phyloP scores from a whole-genome alignment of 345 rosid genomes.

The Brassica rapa region DNA sequence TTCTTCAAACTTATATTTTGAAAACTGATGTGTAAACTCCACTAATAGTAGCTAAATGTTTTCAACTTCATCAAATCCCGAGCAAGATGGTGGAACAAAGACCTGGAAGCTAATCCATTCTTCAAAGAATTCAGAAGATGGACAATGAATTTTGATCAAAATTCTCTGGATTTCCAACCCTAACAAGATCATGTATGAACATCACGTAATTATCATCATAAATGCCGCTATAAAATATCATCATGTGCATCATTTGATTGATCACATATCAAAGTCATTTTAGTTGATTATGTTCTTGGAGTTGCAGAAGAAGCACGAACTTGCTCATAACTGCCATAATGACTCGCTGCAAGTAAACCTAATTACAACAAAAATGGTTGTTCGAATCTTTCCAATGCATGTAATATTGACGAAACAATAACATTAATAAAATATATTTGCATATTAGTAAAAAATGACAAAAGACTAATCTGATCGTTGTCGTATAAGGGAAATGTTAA shows the following conservation, averaged over 20 bases:
- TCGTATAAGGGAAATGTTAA: not conserved
- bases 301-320: not conserved
- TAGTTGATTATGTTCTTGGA: not conserved
- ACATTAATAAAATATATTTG: no score
- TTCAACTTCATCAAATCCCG: no score
- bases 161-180: no score
- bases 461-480: not conserved
- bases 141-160: no score
- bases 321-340: not conserved
- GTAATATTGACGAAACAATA: not conserved
- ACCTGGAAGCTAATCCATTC: no score
- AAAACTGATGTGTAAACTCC: no score
- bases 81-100: no score
- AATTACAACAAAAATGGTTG: not conserved
- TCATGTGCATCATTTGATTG: not conserved
- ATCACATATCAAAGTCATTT: not conserved
- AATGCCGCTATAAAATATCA: not conserved
- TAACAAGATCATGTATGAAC: no score
- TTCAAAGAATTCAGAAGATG: no score
- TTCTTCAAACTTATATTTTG: no score
- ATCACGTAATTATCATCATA: no score
- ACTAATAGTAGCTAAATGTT: no score
- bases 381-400: not conserved
- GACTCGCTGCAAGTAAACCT: not conserved
- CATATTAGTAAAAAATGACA: not conserved